phyloP scores from a whole-genome alignment of 2,329 filamentous ascomycete species.

The Aspergillus transmontanensis region DNA sequence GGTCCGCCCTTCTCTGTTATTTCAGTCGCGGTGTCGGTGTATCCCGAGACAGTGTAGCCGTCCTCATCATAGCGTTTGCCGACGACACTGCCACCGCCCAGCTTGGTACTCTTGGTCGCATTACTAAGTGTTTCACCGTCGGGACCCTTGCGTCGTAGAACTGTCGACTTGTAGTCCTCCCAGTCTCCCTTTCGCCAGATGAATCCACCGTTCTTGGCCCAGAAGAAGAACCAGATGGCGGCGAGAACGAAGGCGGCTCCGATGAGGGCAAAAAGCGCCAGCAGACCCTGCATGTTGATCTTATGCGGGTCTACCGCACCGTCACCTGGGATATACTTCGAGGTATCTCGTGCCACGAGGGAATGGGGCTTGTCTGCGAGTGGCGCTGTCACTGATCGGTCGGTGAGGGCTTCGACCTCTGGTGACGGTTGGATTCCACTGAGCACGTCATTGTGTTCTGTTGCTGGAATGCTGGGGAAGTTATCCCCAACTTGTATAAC shows the following conservation, averaged over 20 bases:
- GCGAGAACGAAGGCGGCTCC: conserved; percentile 73
- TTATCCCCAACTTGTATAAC: conserved; percentile 24
- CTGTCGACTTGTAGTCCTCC: conserved; percentile 98
- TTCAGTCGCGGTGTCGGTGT: conserved; percentile 48
- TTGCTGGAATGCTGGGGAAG: conserved; percentile 25
- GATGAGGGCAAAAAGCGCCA: conserved; percentile 83
- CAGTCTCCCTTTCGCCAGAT: conserved; percentile 83
- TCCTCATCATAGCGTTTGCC: conserved; percentile 67
- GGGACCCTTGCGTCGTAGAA: conserved; percentile 82
- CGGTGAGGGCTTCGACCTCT: neutral
- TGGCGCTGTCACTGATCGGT: conserved; percentile 3
- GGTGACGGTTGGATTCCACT: conserved; percentile 8
- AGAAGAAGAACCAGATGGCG: conserved; percentile 97
- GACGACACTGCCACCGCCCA: conserved; percentile 83
- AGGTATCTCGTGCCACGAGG: conserved; percentile 31
- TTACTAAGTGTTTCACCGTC: conserved; percentile 84
- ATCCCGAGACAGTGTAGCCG: conserved; percentile 49
- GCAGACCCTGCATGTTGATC: conserved; percentile 64
- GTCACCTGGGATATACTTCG: conserved; percentile 31
- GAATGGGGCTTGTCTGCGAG: conserved; percentile 30
- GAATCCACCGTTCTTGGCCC: conserved; percentile 95
- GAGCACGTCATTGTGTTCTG: conserved; percentile 14
- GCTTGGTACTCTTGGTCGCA: conserved; percentile 76
- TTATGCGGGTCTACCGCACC: conserved; percentile 44
- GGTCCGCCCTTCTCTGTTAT: conserved; percentile 34